Conservation (phyloP, 257 asterid species). For the Przewalskia tangutica region DNA sequence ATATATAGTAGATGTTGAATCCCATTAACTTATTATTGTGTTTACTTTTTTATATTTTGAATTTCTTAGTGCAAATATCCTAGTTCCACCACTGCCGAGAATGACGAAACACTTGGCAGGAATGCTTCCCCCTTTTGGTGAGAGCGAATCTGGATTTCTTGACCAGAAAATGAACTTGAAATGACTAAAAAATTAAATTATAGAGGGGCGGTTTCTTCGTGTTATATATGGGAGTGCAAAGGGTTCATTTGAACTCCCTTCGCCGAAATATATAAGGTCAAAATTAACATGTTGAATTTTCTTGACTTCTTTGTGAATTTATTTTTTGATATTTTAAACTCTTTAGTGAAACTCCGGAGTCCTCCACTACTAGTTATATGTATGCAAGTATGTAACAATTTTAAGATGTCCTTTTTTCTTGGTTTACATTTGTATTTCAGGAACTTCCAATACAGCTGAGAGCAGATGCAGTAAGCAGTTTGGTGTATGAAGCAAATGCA, state of each 20-base stretch:
- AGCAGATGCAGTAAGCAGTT: constrained; percentile 76
- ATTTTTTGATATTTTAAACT: not conserved
- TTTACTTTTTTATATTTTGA: no score
- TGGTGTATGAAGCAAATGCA: constrained; percentile 84
- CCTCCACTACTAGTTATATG: not conserved
- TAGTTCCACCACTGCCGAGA: not conserved
- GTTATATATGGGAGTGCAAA: not conserved
- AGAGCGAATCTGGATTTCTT: not conserved
- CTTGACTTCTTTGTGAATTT: not conserved
- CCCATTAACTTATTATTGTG: no score
- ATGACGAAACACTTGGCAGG: not conserved
- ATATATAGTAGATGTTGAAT: no score
- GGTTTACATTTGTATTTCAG: constrained; percentile 17
- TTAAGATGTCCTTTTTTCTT: not conserved
- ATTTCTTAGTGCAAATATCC: no score
- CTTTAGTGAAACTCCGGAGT: not conserved
- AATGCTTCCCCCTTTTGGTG: not conserved
- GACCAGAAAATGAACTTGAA: not conserved
- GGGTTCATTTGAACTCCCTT: not conserved
- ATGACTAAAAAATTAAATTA: not conserved
- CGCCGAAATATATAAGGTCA: not conserved
- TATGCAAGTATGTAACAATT: not conserved
- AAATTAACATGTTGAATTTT: not conserved
- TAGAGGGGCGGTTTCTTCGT: not conserved
- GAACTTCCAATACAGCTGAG: constrained; percentile 73